Conservation (phyloP, 2,329 filamentous ascomycete genomes). For the Aspergillus brasiliensis region DNA sequence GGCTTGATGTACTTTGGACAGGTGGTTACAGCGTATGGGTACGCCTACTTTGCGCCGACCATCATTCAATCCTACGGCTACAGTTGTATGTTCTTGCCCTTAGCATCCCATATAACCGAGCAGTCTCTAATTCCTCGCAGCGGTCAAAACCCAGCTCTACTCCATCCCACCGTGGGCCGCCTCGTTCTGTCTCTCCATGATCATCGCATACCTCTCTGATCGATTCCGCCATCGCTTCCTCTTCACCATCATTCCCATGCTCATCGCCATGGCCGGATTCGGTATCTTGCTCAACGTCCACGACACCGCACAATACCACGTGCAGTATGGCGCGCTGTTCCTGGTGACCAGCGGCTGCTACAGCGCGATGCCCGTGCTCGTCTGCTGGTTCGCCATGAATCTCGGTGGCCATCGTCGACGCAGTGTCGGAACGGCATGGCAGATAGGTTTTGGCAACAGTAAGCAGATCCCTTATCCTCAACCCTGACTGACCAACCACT, state of each 20-base stretch:
- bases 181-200: slow-evolving; percentile 76
- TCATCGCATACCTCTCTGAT: slow-evolving; percentile 73
- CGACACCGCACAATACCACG: slow-evolving; percentile 55
- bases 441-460: slow-evolving; percentile 67
- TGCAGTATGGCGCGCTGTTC: slow-evolving; percentile 80
- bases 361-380: slow-evolving; percentile 79
- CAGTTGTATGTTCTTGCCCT: slow-evolving; percentile 31
- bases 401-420: slow-evolving; percentile 71
- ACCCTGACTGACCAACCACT: neutral
- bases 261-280: slow-evolving; percentile 71
- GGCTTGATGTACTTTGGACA: slow-evolving; percentile 80
- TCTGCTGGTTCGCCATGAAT: slow-evolving; percentile 84
- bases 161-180: slow-evolving; percentile 64
- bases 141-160: slow-evolving; percentile 54
- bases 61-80: slow-evolving; percentile 71
- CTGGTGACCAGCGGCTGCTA: slow-evolving; percentile 78
- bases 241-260: slow-evolving; percentile 70
- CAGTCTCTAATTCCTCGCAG: slow-evolving; percentile 16
- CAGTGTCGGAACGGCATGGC: slow-evolving; percentile 72
- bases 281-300: slow-evolving; percentile 72
- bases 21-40: slow-evolving; percentile 72
- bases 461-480: neutral
- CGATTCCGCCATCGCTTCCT: slow-evolving; percentile 71
- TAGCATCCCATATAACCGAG: neutral
- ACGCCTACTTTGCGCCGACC: slow-evolving; percentile 74